phyloP scores from a whole-genome alignment of 2,329 filamentous ascomycete species.

The Fusarium nematophilum region DNA sequence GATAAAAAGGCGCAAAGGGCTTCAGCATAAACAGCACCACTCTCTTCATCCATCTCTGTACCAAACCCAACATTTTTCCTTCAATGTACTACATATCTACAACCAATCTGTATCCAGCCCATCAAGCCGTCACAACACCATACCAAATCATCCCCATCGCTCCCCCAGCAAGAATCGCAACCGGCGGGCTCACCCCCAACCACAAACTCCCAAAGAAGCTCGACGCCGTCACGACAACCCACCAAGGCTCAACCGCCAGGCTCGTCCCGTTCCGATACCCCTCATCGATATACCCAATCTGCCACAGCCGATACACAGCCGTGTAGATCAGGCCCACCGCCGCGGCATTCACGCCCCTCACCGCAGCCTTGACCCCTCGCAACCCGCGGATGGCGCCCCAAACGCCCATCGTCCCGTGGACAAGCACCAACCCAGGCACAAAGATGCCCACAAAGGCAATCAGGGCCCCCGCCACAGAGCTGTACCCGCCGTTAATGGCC shows the following conservation, averaged over 20 bases:
- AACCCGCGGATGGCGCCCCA: slow-evolving; percentile 63
- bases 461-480: slow-evolving; percentile 59
- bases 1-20: slow-evolving; percentile 35
- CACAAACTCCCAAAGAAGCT: slow-evolving; percentile 55
- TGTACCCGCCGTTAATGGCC: slow-evolving; percentile 51
- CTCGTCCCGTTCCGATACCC: slow-evolving; percentile 61
- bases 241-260: slow-evolving; percentile 70
- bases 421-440: slow-evolving; percentile 59
- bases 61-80: neutral
- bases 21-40: slow-evolving; percentile 12
- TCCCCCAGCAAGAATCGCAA: slow-evolving; percentile 49
- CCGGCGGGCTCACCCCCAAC: slow-evolving; percentile 47
- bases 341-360: slow-evolving; percentile 68
- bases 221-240: slow-evolving; percentile 68
- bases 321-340: slow-evolving; percentile 73
- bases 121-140: slow-evolving; percentile 39
- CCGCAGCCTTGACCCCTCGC: slow-evolving; percentile 58
- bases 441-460: slow-evolving; percentile 66
- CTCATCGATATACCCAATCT: slow-evolving; percentile 69
- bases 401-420: slow-evolving; percentile 64
- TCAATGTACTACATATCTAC: neutral
- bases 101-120: neutral
- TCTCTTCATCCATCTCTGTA: slow-evolving; percentile 2
- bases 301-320: slow-evolving; percentile 72
- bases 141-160: slow-evolving; percentile 50